Evolutionary conservation across 176 grass and related monocot genomes (phyloP), one percentile per base, ranked within the genome.

Genomic region (Calamus simplicifolius): DNA sequence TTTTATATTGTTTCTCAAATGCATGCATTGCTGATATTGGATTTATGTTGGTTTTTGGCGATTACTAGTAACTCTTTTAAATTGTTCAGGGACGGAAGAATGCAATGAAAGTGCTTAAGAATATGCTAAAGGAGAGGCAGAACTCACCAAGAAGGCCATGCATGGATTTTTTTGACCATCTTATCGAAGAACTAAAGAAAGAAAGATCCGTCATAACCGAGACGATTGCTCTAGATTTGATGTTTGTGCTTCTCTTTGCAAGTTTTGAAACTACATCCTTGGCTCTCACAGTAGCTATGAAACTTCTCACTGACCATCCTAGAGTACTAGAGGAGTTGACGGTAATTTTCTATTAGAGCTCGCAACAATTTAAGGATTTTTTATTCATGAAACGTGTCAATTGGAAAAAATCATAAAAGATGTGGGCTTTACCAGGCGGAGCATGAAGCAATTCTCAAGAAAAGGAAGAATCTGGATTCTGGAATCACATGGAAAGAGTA

Each of bases 171-270:
- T 89, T 95, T 66, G 89, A 95, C 78, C 68, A 76, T 67, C 75
- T 95, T 55, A 95, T 95, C 61, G 81, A 61, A 63, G 89, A 95
- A 25, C 76, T 95, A 1, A 73, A 77, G 76, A 82, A 86, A 70
- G 89, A 89, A 56, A 95, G 72, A 74, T 73, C 89, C 52, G 70
- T 89, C 0, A 73, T 95, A 61, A 95, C 89, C 21, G 85, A 95
- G 49, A 61, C 77, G 50, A 85, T 89, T 76, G 85, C 89, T 66
- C 75, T 95, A 59, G 81, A 95, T 78, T 80, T 95, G 75, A 88
- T 89, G 81, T 95, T 95, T 77, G 85, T 82, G 30, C 84, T 95
- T 61, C 89, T 95, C 60, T 95, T 95, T 60, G 89, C 89, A 60
- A 95, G 89, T 76, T 95, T 79, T 49, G 89, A 95, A 61, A 95